Evolutionary conservation across 345 rosid species (phyloP).

Genomic region (Gossypium australe): DNA sequence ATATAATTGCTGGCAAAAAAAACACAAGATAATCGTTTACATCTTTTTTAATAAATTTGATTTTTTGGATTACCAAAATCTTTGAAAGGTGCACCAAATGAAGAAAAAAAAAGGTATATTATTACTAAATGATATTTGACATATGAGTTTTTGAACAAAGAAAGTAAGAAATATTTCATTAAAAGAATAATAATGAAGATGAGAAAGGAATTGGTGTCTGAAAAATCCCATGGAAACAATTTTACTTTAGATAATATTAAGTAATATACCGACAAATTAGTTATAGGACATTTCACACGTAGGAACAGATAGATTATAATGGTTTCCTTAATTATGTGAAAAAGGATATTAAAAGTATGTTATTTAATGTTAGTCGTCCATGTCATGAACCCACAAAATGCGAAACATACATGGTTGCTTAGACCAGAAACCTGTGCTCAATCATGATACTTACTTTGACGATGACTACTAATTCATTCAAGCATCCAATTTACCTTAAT

Average conservation of each 20-base stretch:
- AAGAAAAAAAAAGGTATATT: no score
- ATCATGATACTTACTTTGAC: not conserved
- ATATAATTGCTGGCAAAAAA: no score
- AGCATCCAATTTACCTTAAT: no score
- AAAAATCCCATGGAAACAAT: not conserved
- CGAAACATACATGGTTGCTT: not conserved
- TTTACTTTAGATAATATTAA: no score
- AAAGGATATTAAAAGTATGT: not conserved
- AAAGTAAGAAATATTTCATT: not conserved
- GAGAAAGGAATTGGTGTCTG: not conserved
- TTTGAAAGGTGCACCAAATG: not conserved
- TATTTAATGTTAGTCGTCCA: not conserved
- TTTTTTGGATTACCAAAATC: not conserved
- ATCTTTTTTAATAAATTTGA: not conserved
- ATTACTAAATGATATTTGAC: no score
- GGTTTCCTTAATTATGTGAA: not conserved
- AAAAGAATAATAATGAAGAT: not conserved
- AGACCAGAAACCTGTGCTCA: not conserved
- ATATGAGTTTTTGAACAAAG: no score
- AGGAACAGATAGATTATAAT: not conserved
- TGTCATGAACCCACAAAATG: not conserved
- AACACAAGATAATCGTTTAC: not conserved
- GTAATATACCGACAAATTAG: not conserved
- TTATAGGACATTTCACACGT: not conserved
- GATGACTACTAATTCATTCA: not conserved